A percentile compares a stretch with the other conserved stretches of the same genome.
Conservation (phyloP, 192 early-diverging fungal genomes). For the Coemansia sp. region DNA sequence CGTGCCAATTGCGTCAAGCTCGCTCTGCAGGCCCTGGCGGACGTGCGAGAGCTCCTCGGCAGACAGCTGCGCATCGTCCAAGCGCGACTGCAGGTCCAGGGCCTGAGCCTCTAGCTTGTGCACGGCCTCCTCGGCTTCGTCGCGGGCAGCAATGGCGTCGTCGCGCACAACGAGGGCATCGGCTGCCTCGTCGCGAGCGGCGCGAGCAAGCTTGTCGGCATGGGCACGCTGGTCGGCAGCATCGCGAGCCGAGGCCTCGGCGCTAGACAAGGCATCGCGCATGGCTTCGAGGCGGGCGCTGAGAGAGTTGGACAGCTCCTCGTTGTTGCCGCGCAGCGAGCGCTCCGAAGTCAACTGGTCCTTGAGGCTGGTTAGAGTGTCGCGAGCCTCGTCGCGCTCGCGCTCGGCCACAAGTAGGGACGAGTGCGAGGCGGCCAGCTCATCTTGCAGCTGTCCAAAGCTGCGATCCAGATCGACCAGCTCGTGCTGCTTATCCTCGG, state of each 20-base stretch:
- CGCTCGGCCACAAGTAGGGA: constrained; percentile 32
- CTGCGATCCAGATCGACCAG: constrained; percentile 48
- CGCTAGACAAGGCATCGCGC: constrained; percentile 50
- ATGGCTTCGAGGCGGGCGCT: constrained; percentile 31
- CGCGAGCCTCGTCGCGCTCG: constrained; percentile 39
- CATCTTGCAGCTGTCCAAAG: constrained; percentile 43
- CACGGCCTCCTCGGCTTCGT: constrained; percentile 59
- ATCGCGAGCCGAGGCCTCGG: constrained; percentile 54
- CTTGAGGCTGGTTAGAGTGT: constrained; percentile 18
- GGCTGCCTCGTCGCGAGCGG: constrained; percentile 56
- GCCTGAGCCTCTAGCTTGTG: constrained; percentile 62
- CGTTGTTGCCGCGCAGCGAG: constrained; percentile 34
- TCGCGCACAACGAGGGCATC: constrained; percentile 65
- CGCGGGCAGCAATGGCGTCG: constrained; percentile 57
- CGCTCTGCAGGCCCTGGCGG: constrained; percentile 72
- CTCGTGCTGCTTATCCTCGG: constrained; percentile 73
- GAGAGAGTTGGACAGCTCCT: constrained; percentile 36
- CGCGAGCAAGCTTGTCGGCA: constrained; percentile 69
- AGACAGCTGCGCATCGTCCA: constrained; percentile 69
- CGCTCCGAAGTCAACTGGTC: constrained; percentile 35
- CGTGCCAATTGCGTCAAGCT: constrained; percentile 62
- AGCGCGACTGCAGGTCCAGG: constrained; percentile 64
- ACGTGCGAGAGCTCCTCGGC: constrained; percentile 63
- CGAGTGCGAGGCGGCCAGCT: constrained; percentile 30
- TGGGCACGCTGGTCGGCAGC: constrained; percentile 65